Conservation (phyloP, 176 grass and related monocot genomes). For the Cenchrus americanus region DNA sequence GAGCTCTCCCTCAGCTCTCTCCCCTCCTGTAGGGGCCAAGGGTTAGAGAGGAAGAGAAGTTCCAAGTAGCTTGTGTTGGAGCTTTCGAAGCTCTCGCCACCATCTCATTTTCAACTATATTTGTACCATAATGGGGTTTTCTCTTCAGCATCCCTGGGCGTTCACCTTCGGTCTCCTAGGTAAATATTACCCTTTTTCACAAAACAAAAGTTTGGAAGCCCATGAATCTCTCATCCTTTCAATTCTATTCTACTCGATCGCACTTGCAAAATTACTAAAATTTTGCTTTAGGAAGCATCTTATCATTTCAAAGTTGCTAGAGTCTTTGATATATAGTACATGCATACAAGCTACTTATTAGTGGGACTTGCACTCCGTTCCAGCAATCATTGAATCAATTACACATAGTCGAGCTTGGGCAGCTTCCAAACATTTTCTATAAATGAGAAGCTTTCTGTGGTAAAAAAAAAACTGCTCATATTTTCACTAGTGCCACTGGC, state of each 20-base stretch:
- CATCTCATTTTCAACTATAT: not conserved
- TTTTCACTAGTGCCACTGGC: not conserved
- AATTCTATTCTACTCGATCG: not conserved
- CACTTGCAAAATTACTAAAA: not conserved
- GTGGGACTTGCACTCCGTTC: not conserved
- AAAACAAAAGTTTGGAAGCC: not conserved
- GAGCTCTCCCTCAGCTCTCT: constrained; percentile 18
- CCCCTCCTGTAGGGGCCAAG: constrained; percentile 28
- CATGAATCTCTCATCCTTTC: not conserved
- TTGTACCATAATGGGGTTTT: constrained; percentile 55
- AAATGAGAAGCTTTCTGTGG: not conserved
- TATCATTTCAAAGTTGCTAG: not conserved
- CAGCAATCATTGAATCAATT: not conserved
- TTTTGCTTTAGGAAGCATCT: not conserved
- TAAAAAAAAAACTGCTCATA: not conserved
- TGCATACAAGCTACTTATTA: not conserved
- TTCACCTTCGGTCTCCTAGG: constrained; percentile 73
- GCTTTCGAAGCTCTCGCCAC: not conserved
- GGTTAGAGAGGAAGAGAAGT: constrained; percentile 42
- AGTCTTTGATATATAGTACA: not conserved
- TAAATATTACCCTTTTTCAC: constrained; percentile 31
- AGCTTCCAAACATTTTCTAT: constrained; percentile 1
- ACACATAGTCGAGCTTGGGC: not conserved
- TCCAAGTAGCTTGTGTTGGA: constrained; percentile 7
- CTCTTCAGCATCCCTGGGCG: constrained; percentile 66